Evolutionary conservation across 768 basidiomycete species (phyloP).

Genomic region (Sutorius australiensis): DNA sequence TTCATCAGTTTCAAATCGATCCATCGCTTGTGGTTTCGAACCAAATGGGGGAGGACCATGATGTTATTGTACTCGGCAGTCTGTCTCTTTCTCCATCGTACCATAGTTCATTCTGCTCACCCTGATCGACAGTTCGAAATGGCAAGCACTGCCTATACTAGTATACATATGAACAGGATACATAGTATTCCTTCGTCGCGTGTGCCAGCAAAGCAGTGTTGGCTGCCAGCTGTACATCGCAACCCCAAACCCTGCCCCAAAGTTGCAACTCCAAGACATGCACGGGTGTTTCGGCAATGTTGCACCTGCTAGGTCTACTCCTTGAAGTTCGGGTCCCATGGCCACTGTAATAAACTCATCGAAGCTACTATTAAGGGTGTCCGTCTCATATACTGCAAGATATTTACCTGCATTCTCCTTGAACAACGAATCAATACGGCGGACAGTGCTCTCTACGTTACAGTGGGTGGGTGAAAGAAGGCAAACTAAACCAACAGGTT

Average conservation of each 20-base stretch:
- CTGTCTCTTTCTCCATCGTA: background rate
- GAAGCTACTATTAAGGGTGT: too few species aligned
- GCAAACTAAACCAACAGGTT: slow-evolving; percentile 21
- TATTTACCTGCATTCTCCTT: background rate
- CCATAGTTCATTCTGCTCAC: background rate
- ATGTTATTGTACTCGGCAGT: background rate
- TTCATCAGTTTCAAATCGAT: background rate
- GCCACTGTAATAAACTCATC: too few species aligned
- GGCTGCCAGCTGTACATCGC: too few species aligned
- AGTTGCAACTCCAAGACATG: too few species aligned
- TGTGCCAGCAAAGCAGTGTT: background rate
- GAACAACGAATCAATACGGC: background rate
- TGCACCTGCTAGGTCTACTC: too few species aligned
- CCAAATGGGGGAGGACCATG: background rate
- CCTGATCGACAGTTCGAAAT: background rate
- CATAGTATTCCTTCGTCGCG: background rate
- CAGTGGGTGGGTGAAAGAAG: slow-evolving; percentile 13
- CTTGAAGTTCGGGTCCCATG: too few species aligned
- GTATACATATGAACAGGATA: background rate
- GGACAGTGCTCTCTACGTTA: slow-evolving; percentile 17
- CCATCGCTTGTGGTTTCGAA: background rate
- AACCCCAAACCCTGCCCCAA: too few species aligned
- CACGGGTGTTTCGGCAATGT: too few species aligned
- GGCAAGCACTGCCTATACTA: background rate
- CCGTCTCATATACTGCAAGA: too few species aligned